Conservation (phyloP, 257 asterid species). For the Anisodus acutangulus region DNA sequence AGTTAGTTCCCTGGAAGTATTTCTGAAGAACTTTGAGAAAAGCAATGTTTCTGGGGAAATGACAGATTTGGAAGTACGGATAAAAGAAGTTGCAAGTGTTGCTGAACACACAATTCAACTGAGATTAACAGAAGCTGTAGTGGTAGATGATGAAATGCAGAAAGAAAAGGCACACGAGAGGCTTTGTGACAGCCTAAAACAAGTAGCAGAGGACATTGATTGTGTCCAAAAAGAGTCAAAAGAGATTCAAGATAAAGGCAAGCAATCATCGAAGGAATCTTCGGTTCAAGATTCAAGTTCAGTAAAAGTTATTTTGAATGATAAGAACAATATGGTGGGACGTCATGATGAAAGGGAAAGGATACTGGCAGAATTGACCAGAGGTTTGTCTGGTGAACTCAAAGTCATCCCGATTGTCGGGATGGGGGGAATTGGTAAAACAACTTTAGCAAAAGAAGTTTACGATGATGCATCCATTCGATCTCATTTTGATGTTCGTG, state of each 20-base stretch:
- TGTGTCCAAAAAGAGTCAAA: no score
- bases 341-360: neutral
- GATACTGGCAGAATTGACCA: neutral
- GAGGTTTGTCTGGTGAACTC: neutral
- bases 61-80: neutral
- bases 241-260: no score
- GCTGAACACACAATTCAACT: no score
- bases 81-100: no score
- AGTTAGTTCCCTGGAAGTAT: neutral
- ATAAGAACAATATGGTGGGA: neutral
- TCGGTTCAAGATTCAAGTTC: neutral
- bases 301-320: no score
- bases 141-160: neutral
- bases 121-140: neutral
- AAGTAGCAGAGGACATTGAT: no score
- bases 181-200: no score
- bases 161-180: neutral
- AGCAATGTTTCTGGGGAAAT: neutral
- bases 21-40: neutral
- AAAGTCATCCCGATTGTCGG: conserved; percentile 24
- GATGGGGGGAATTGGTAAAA: conserved; percentile 33
- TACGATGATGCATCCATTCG: neutral
- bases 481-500: neutral
- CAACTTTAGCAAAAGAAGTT: conserved; percentile 27
- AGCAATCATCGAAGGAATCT: no score